phyloP scores from a whole-genome alignment of 495 filamentous ascomycete species.

The Xylaria scruposa region DNA sequence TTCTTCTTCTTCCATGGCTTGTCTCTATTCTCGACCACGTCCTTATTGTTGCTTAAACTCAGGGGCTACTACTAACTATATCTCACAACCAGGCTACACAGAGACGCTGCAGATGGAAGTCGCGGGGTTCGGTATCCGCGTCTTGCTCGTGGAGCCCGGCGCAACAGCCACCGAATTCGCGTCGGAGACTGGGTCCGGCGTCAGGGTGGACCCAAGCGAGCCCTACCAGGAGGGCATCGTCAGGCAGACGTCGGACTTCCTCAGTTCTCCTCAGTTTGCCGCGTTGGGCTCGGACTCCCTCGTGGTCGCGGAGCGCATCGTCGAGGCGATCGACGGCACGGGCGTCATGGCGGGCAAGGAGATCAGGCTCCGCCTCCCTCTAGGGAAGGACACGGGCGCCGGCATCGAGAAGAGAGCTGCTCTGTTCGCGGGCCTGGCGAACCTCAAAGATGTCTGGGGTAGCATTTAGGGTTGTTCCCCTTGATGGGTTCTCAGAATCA shows the following conservation, averaged over 20 bases:
- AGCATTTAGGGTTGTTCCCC: constrained; percentile 23
- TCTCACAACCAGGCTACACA: constrained; percentile 29
- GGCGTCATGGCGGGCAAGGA: constrained; percentile 28
- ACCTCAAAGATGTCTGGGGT: constrained; percentile 31
- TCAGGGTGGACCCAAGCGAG: constrained; percentile 26
- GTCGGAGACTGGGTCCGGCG: constrained; percentile 20
- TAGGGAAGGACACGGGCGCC: constrained; percentile 31
- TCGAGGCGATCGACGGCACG: constrained; percentile 41
- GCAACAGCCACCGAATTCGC: constrained; percentile 26
- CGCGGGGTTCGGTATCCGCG: constrained; percentile 45
- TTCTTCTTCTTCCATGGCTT: not conserved
- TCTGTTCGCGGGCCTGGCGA: constrained; percentile 9
- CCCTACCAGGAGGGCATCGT: constrained; percentile 30
- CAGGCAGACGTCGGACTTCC: not conserved
- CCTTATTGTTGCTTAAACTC: not conserved
- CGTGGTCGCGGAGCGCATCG: constrained; percentile 47
- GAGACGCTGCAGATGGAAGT: constrained; percentile 44
- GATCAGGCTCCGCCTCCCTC: constrained; percentile 28
- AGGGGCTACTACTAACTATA: not conserved
- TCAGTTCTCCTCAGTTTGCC: not conserved
- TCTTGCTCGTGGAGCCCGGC: constrained; percentile 47
- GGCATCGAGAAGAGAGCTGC: constrained; percentile 26
- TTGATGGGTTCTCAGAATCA: not conserved
- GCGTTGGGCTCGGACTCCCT: constrained; percentile 24
- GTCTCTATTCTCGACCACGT: not conserved